Conservation (phyloP, 2,329 filamentous ascomycete genomes). For the Curvularia sp. region DNA sequence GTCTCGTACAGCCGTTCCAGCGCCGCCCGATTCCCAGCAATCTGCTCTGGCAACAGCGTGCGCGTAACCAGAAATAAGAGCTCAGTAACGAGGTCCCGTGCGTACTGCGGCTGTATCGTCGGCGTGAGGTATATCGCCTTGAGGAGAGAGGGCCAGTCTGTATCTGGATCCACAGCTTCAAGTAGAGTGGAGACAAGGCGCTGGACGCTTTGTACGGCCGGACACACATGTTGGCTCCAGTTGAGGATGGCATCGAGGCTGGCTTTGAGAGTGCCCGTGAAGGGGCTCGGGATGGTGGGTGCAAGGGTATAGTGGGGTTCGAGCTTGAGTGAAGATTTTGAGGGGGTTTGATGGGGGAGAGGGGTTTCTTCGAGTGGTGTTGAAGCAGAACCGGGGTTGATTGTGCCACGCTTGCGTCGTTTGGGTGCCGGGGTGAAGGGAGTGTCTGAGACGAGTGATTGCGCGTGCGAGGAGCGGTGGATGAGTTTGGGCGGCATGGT, state of each 20-base stretch:
- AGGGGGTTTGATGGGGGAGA: background rate
- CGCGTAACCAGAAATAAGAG: constrained; percentile 36
- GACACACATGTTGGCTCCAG: constrained; percentile 8
- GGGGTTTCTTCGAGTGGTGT: background rate
- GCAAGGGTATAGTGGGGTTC: constrained; percentile 23
- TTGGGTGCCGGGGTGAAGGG: constrained; percentile 2
- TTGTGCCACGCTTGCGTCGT: background rate
- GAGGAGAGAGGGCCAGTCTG: constrained; percentile 24
- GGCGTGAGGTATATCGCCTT: fast-evolving
- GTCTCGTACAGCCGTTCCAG: constrained; percentile 31
- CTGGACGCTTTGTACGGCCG: background rate
- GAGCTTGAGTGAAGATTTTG: background rate
- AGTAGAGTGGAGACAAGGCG: constrained; percentile 20
- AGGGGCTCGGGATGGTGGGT: constrained; percentile 34
- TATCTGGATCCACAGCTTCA: constrained; percentile 5
- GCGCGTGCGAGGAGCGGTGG: constrained; percentile 11
- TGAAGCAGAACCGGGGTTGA: background rate
- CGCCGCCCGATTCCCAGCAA: constrained; percentile 29
- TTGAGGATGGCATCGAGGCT: constrained; percentile 33
- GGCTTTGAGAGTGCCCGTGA: constrained; percentile 30
- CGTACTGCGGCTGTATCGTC: background rate
- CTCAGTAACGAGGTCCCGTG: constrained; percentile 22
- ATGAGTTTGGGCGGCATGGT: constrained; percentile 3
- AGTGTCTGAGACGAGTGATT: constrained; percentile 13
- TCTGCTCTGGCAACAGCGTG: constrained; percentile 37